Evolutionary conservation across 768 basidiomycete genomes (phyloP).

Genomic region (Lactifluus rugatus): DNA sequence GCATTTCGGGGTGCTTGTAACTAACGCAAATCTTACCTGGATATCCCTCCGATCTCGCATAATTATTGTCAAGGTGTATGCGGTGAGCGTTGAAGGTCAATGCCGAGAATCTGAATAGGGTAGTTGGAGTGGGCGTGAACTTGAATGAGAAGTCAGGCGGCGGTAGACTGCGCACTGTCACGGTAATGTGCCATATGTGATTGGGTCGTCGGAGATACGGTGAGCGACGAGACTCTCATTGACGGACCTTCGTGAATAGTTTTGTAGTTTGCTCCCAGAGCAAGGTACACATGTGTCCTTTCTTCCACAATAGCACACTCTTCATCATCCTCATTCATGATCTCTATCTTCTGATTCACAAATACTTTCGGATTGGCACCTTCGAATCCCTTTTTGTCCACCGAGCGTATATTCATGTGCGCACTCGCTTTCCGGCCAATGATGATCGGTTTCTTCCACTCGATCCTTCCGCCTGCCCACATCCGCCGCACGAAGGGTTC

Average conservation of each 20-base stretch:
- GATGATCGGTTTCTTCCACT: conserved; percentile 47
- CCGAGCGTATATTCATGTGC: conserved; percentile 37
- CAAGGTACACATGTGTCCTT: conserved; percentile 59
- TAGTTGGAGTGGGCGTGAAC: conserved; percentile 58
- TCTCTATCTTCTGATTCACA: conserved; percentile 53
- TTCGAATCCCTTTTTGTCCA: conserved; percentile 56
- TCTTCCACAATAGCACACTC: conserved; percentile 49
- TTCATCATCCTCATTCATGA: conserved; percentile 34
- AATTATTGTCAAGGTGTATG: conserved; percentile 75
- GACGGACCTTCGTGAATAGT: conserved; percentile 34
- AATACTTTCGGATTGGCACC: conserved; percentile 63
- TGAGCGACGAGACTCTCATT: not conserved
- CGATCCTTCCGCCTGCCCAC: conserved; percentile 70
- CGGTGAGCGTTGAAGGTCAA: conserved; percentile 80
- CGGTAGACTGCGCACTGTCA: conserved; percentile 43
- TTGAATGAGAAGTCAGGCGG: conserved; percentile 49
- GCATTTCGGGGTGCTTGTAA: not conserved
- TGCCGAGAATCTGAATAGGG: conserved; percentile 79
- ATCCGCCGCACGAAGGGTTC: conserved; percentile 67
- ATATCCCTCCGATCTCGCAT: conserved; percentile 61
- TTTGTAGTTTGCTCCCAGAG: conserved; percentile 27
- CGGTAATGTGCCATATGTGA: too few relatives aligned
- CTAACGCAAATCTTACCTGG: conserved; percentile 37
- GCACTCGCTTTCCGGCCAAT: conserved; percentile 46
- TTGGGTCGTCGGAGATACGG: not conserved